phyloP scores from a whole-genome alignment of 2,329 filamentous ascomycete genomes.

The Fusarium domesticum region DNA sequence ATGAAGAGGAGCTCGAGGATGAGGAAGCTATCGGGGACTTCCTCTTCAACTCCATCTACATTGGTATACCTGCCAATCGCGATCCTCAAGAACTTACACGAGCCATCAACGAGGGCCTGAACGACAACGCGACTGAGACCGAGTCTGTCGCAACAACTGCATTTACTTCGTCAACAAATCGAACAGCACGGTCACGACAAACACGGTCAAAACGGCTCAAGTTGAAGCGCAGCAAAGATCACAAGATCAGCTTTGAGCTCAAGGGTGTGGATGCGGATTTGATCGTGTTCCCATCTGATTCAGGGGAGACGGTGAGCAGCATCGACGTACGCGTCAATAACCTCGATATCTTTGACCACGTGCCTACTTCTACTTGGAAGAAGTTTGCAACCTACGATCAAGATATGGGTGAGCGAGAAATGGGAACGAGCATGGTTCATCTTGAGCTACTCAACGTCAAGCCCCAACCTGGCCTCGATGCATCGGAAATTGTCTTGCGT shows the following conservation, averaged over 20 bases:
- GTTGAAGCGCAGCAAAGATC: slow-evolving; percentile 79
- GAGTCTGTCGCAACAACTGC: slow-evolving; percentile 82
- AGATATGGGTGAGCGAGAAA: slow-evolving; percentile 81
- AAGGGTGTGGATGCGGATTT: slow-evolving; percentile 80
- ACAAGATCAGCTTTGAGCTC: slow-evolving; percentile 95
- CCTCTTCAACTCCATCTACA: slow-evolving; percentile 98
- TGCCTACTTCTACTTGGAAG: slow-evolving; percentile 95
- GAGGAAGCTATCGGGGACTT: slow-evolving; percentile 90
- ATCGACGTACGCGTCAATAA: slow-evolving; percentile 79
- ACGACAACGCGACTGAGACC: slow-evolving; percentile 83
- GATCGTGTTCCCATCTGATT: slow-evolving; percentile 71
- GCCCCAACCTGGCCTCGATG: slow-evolving; percentile 77
- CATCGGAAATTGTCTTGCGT: slow-evolving; percentile 83
- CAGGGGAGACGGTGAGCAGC: slow-evolving; percentile 81
- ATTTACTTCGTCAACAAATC: slow-evolving; percentile 56
- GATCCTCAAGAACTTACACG: slow-evolving; percentile 78
- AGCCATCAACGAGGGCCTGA: slow-evolving; percentile 83
- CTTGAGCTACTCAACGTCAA: slow-evolving; percentile 85
- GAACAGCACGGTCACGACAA: slow-evolving; percentile 42
- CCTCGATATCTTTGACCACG: slow-evolving; percentile 88
- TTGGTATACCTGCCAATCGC: slow-evolving; percentile 81
- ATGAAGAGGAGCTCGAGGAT: slow-evolving; percentile 72
- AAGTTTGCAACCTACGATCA: slow-evolving; percentile 95
- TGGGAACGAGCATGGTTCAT: slow-evolving; percentile 84
- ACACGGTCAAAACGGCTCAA: slow-evolving; percentile 61